phyloP scores from a whole-genome alignment of 2,329 filamentous ascomycete species.

The Fusarium sp. region DNA sequence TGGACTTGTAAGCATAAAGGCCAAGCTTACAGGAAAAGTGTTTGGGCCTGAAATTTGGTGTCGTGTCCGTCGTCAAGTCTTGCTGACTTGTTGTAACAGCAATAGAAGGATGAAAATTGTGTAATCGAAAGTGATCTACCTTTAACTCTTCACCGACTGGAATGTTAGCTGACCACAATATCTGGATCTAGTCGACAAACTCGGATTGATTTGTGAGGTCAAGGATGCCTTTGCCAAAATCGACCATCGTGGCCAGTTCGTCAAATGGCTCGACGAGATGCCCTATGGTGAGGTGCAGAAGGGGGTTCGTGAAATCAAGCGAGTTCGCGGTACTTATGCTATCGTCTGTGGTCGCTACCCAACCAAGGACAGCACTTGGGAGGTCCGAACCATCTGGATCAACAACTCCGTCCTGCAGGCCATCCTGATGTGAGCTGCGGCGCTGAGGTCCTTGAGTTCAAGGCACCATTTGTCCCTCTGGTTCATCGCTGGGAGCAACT shows the following conservation, averaged over 20 bases:
- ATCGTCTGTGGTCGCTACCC: background rate
- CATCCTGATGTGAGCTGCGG: background rate
- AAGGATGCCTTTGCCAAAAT: background rate
- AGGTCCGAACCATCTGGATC: background rate
- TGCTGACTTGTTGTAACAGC: background rate
- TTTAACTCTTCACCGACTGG: background rate
- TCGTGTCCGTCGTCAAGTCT: background rate
- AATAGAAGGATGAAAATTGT: background rate
- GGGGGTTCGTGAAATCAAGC: background rate
- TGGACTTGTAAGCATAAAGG: background rate
- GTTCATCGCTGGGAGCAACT: conserved; percentile 2
- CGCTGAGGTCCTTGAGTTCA: background rate
- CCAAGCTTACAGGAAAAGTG: background rate
- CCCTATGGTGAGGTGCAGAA: background rate
- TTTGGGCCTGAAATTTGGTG: background rate
- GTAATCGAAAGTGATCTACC: too few relatives aligned
- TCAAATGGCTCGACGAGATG: background rate
- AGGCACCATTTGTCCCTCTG: background rate
- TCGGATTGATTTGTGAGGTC: background rate
- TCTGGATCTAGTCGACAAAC: background rate
- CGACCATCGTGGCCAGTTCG: accelerated
- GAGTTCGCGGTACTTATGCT: background rate
- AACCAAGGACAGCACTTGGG: background rate
- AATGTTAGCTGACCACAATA: background rate
- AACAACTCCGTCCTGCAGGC: background rate